phyloP scores from a whole-genome alignment of 805 yeast genomes.

The Lachancea dasiensis region DNA sequence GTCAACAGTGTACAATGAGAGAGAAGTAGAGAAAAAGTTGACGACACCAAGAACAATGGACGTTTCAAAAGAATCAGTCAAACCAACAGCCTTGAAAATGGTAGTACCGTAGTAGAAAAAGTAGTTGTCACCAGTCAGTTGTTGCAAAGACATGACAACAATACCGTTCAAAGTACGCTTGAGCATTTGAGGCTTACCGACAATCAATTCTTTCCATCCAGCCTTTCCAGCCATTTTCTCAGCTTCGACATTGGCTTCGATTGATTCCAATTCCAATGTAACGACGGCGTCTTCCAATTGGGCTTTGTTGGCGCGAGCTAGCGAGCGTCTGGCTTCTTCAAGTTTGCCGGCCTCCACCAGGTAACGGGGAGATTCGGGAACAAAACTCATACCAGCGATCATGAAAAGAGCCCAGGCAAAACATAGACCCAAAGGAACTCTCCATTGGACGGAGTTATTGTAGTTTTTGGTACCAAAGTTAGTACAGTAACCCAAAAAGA shows the following conservation, averaged over 20 bases:
- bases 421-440: slow-evolving; percentile 59
- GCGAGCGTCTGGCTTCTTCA: slow-evolving; percentile 56
- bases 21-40: slow-evolving; percentile 51
- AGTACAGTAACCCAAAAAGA: slow-evolving; percentile 69
- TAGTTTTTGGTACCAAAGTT: slow-evolving; percentile 48
- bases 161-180: slow-evolving; percentile 48
- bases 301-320: slow-evolving; percentile 54
- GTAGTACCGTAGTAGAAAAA: slow-evolving; percentile 64
- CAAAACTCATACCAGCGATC: slow-evolving; percentile 38
- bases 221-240: slow-evolving; percentile 60
- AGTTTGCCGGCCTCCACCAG: slow-evolving; percentile 47
- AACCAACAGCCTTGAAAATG: slow-evolving; percentile 55
- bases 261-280: slow-evolving; percentile 48
- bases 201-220: slow-evolving; percentile 56
- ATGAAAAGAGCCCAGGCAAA: slow-evolving; percentile 40
- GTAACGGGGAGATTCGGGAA: slow-evolving; percentile 73
- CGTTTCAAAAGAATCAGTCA: slow-evolving; percentile 51
- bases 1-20: slow-evolving; percentile 47
- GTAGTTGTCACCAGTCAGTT: slow-evolving; percentile 60
- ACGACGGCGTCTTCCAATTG: slow-evolving; percentile 50
- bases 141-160: slow-evolving; percentile 56
- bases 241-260: slow-evolving; percentile 54
- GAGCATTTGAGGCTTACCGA: slow-evolving; percentile 60
- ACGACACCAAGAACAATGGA: slow-evolving; percentile 53
- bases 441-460: slow-evolving; percentile 54